Percentiles rank a stretch among this genome's conserved stretches.
Evolutionary conservation across 495 filamentous ascomycete species (phyloP).

Genomic region (Friedmanniomyces simplex): DNA sequence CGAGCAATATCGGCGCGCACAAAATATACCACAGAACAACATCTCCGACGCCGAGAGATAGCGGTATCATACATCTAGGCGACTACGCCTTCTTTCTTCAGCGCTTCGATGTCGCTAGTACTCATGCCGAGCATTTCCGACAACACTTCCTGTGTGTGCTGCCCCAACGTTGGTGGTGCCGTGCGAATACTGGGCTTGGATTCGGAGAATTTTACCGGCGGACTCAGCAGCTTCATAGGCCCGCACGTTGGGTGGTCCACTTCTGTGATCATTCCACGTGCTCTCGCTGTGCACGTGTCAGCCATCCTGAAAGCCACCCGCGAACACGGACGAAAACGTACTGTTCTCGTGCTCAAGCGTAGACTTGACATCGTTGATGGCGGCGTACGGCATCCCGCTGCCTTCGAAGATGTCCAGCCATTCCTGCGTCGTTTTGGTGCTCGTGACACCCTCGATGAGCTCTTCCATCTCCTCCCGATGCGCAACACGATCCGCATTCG

Average conservation of each 20-base stretch:
- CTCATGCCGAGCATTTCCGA: conserved; percentile 53
- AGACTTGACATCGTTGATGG: conserved; percentile 81
- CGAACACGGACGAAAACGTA: conserved; percentile 25
- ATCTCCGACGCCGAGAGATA: too few species aligned
- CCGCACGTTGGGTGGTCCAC: conserved; percentile 76
- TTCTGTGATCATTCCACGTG: conserved; percentile 79
- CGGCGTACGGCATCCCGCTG: conserved; percentile 87
- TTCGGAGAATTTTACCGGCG: conserved; percentile 91
- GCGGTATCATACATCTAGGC: conserved; percentile 34
- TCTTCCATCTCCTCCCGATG: conserved; percentile 65
- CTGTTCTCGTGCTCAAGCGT: conserved; percentile 77
- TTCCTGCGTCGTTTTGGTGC: conserved; percentile 67
- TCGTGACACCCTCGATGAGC: conserved; percentile 63
- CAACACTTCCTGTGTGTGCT: conserved; percentile 87
- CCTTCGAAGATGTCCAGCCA: conserved; percentile 85
- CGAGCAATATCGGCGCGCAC: too few species aligned
- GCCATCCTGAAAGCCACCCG: not conserved
- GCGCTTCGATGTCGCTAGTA: conserved; percentile 46
- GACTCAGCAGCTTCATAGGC: conserved; percentile 79
- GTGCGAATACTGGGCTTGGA: conserved; percentile 65
- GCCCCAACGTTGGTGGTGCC: conserved; percentile 74
- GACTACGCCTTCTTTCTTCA: conserved; percentile 61
- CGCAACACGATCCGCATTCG: conserved; percentile 73
- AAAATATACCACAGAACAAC: too few species aligned
- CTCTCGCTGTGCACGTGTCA: conserved; percentile 45